These are phyloP conservation scores for Chlamydomonas sp. DNA, from an alignment of 139 green algal genomes.

Conservation along the genomic window DNA sequence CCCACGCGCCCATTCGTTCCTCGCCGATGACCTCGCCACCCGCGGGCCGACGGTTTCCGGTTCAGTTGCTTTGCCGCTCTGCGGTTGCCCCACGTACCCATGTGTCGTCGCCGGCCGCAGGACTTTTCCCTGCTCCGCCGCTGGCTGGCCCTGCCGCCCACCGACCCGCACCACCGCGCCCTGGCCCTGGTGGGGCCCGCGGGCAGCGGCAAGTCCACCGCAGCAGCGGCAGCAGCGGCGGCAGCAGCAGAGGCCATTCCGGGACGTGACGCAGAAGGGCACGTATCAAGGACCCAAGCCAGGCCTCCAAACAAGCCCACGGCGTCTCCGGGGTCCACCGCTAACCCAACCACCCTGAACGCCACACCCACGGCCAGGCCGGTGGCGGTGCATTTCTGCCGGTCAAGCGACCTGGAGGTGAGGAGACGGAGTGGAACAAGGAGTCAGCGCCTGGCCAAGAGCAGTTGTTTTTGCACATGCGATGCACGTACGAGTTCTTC, in stretches of 20 bases:
- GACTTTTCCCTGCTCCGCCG: neutral
- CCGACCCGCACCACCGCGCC: neutral
- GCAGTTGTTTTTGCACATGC: no score
- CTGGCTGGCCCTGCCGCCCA: slow-evolving; percentile 15
- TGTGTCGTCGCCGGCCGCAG: neutral
- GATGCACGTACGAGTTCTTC: no score
- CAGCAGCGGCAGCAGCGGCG: neutral
- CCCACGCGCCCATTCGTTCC: no score
- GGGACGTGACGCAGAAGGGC: neutral
- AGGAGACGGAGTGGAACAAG: neutral
- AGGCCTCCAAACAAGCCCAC: no score
- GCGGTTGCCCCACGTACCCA: no score
- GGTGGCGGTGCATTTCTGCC: slow-evolving; percentile 12
- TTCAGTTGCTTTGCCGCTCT: no score
- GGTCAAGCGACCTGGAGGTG: slow-evolving; percentile 9
- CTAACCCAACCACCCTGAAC: no score
- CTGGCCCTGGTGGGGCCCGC: neutral
- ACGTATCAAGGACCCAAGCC: neutral
- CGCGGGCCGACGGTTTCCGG: no score
- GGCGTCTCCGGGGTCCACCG: no score
- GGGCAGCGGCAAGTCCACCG: slow-evolving; percentile 15
- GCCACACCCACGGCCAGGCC: neutral
- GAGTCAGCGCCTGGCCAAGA: no score
- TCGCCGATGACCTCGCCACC: no score
- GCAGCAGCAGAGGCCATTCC: no score